A percentile compares a stretch with the other conserved stretches of the same genome.
Conservation (phyloP, 148 eudicot species). For the Fagopyrum tataricum region DNA sequence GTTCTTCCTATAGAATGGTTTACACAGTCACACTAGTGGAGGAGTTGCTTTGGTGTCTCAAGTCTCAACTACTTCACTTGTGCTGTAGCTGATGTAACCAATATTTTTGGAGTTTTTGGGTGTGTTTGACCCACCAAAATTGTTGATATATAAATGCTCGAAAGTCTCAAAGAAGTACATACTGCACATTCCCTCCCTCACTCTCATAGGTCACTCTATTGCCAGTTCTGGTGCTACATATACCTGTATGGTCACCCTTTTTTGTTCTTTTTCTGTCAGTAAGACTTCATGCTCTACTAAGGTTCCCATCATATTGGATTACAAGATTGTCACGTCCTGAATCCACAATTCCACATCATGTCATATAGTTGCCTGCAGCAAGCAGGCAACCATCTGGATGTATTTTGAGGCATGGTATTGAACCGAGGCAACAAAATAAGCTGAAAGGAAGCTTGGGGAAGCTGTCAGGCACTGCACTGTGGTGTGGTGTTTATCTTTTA, state of each 20-base stretch:
- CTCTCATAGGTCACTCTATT: background rate
- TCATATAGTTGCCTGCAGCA: background rate
- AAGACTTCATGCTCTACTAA: background rate
- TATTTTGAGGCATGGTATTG: background rate
- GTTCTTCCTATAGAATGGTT: background rate
- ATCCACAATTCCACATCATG: background rate
- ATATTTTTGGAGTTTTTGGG: background rate
- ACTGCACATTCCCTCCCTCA: background rate
- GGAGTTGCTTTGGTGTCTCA: background rate
- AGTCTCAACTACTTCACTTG: background rate
- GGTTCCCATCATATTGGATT: background rate
- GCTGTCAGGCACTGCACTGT: background rate
- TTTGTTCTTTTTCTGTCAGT: background rate
- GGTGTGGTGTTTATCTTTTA: background rate
- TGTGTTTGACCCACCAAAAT: background rate
- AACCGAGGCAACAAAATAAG: background rate
- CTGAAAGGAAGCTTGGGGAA: background rate
- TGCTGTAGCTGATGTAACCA: background rate
- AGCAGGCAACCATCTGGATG: background rate
- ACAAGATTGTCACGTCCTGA: background rate
- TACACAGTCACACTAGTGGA: background rate
- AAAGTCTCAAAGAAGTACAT: background rate
- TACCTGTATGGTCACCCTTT: background rate
- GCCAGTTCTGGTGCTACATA: background rate
- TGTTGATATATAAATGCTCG: background rate